Evolutionary conservation across 768 basidiomycete species (phyloP), one percentile per base, ranked within the genome.

Genomic region (Podaxis carcinomalis): DNA sequence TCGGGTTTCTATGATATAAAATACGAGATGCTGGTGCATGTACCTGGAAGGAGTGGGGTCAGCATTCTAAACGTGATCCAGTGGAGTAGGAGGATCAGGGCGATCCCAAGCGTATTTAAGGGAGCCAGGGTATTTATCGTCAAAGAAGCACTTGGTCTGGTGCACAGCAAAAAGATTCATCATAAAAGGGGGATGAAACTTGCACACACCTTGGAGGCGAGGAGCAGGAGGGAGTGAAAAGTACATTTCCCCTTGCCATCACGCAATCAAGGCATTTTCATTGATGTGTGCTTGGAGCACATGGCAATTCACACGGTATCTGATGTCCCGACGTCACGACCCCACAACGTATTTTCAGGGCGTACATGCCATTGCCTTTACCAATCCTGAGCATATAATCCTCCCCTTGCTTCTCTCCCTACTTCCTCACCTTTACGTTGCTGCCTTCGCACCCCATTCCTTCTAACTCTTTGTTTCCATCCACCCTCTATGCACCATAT

Each of bases 151-250:
- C 78, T 83, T 78, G 78, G 81, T 69, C 82, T 83, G 82, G 82
- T 83, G 82, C 82, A 82, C 82, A 83, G 81, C 82, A 73, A 74
- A 54, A 14, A 69, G 68, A 67, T 69, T 81, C 81, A 78, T 83
- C 81, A 71, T 56, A 60, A 36, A 65, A 56, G 36, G 62, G 62
- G 39, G 64, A 64, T 37, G 63, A 37, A 64, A 46, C 39, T 51
- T 56, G 40, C 37, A 65, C 68, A 68, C 62, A 71, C 74, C 68
- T 68, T 56, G 32, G 28, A 40, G 25, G 44, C 16, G 42, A n/a
- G 4, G 16, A 44, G 42, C 42, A 2, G 9, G 11, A 40, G n/a
- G n/a, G n/a, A 40, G 39, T 13, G 28, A 35, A 52, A 32, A 40
- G 3, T 16, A 40, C 10, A 40, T 13, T 40, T n/a, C n/a, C 5